phyloP scores from a whole-genome alignment of 176 grass and related monocot species.

The Zea luxurians region DNA sequence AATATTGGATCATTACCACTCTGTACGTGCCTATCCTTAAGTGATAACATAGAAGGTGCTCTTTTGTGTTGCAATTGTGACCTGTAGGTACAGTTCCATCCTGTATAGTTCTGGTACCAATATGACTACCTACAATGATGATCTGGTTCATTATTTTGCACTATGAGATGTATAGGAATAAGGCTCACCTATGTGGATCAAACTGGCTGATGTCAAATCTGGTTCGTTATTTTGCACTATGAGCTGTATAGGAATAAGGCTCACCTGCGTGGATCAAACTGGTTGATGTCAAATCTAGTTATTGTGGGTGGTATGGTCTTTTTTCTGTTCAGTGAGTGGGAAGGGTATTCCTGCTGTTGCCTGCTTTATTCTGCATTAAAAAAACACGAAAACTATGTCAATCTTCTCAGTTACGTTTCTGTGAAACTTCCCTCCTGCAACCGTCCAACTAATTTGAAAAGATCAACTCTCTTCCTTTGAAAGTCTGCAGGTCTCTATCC shows the following conservation, averaged over 20 bases:
- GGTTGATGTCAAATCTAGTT: slow-evolving; percentile 22
- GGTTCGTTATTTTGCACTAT: slow-evolving; percentile 1
- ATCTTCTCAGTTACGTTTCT: slow-evolving; percentile 1
- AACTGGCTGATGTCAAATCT: neutral
- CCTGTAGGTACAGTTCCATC: slow-evolving; percentile 12
- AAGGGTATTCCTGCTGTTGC: neutral
- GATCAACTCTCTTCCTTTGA: neutral
- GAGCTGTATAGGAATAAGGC: neutral
- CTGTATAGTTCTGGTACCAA: neutral
- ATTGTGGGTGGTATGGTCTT: slow-evolving; percentile 14
- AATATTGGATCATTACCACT: neutral
- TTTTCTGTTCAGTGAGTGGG: slow-evolving; percentile 25
- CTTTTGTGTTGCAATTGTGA: slow-evolving; percentile 11
- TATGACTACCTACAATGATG: slow-evolving; percentile 12
- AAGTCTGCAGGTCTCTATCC: slow-evolving; percentile 1
- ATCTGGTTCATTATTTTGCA: slow-evolving; percentile 16
- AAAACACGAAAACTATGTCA: neutral
- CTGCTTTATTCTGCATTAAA: slow-evolving; percentile 26
- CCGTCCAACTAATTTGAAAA: neutral
- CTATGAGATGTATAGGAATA: neutral
- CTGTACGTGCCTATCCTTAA: neutral
- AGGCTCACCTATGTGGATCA: slow-evolving; percentile 1
- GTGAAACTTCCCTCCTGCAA: neutral
- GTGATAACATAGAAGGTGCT: neutral
- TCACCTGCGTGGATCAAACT: slow-evolving; percentile 5